Base-by-base conservation (phyloP, 495 filamentous ascomycete species). In the Talaromyces adpressus region DNA sequence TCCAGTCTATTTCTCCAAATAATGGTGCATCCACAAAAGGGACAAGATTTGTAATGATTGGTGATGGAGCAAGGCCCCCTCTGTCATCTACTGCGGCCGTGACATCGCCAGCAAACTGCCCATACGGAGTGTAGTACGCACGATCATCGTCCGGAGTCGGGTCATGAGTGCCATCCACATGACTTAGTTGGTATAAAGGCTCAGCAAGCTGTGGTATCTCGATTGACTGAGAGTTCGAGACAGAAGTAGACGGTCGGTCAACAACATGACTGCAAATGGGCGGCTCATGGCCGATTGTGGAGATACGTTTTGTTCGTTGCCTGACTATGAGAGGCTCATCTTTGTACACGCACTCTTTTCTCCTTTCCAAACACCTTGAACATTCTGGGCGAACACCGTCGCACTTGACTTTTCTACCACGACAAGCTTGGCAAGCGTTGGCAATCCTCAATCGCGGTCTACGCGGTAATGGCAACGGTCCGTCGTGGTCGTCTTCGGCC, bases 361-460 rank as follows among this genome's bases (percentile, higher is more conserved):
- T 30, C 59, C 29, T 49, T 56, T 53, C 52, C 30, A 66, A 61
- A 59, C 64, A 66, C 34, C 57, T 64, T 25, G 61, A 16, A 53
- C 66, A 68, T 54, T 57, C 64, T 68, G 71, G 71, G 34, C 67
- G 71, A 14, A 25, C 51, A n/a, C 69, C 71, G 62, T 73, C 71
- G 56, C 70, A 72, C 63, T 70, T 70, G 20, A 59, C 53, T 58
- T 72, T 72, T 39, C 65, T 66, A 14, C 29, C 62, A 1, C 70
- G 66, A 49, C 70, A 72, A 11, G 59, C 34, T 22, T 70, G 63
- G 62, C 70, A 72, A 51, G 70, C 70, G 30, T 20, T 67, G 1
- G 61, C 18, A 51, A 65, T 63, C 65, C 63, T 69, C 41, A 69
- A 57, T 53, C 68, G 63, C 16, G 62, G 65, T 22, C 60, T 30